These are phyloP conservation scores for Boletus vinaceobasis DNA, from an alignment of 768 basidiomycete species.

Conservation along the genomic window DNA sequence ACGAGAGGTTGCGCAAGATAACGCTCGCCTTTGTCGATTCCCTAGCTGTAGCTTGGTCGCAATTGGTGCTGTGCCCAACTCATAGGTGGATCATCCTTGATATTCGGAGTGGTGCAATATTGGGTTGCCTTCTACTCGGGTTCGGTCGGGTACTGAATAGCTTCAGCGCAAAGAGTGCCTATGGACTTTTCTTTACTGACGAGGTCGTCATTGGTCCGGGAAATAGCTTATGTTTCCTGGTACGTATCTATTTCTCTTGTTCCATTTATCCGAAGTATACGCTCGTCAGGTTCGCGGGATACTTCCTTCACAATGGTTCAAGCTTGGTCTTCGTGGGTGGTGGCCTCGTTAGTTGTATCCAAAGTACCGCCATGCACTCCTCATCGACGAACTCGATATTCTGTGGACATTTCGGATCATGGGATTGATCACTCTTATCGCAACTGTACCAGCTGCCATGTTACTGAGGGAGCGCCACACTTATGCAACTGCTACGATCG, in stretches of 20 bases:
- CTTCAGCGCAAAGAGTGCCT: slow-evolving; percentile 19
- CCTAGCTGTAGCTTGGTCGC: slow-evolving; percentile 27
- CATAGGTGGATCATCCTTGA: slow-evolving; percentile 33
- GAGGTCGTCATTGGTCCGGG: slow-evolving; percentile 31
- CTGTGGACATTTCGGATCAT: slow-evolving; percentile 33
- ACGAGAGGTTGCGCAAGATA: slow-evolving; percentile 22
- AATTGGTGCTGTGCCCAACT: slow-evolving; percentile 27
- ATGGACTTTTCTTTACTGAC: slow-evolving; percentile 28
- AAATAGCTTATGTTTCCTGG: slow-evolving; percentile 25
- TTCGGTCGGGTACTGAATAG: slow-evolving; percentile 28
- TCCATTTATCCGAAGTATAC: background rate
- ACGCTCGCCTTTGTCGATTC: slow-evolving; percentile 34
- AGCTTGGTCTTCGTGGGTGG: slow-evolving; percentile 31
- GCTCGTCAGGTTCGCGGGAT: slow-evolving; percentile 26
- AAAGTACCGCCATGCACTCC: slow-evolving; percentile 27
- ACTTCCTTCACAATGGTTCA: slow-evolving; percentile 36
- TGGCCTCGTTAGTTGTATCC: slow-evolving; percentile 33
- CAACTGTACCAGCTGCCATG: slow-evolving; percentile 28
- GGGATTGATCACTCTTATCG: slow-evolving; percentile 25
- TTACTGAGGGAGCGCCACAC: slow-evolving; percentile 23
- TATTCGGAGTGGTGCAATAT: slow-evolving; percentile 23
- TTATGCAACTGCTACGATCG: slow-evolving; percentile 18
- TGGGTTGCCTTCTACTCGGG: slow-evolving; percentile 30
- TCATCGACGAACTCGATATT: slow-evolving; percentile 27
- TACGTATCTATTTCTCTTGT: slow-evolving; percentile 1